Percentiles rank a stretch among this genome's conserved stretches.
Conservation (phyloP, 371 early-diverging fungal species). For the Saksenaea vasiformis region DNA sequence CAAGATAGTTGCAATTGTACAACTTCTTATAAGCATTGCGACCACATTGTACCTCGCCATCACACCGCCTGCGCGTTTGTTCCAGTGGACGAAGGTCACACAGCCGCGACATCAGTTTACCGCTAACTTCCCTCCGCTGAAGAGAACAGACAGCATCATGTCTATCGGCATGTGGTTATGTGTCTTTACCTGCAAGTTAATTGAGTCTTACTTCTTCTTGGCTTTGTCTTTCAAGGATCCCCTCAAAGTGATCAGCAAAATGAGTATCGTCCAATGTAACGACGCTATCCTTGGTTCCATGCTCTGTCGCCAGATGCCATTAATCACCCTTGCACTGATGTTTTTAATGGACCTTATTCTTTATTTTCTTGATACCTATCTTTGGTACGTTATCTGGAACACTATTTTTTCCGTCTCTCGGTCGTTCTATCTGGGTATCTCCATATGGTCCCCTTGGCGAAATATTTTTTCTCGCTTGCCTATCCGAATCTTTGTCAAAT, state of each 20-base stretch:
- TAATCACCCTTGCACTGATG: constrained; percentile 71
- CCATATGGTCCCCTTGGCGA: constrained; percentile 87
- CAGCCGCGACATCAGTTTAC: constrained; percentile 62
- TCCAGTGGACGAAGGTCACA: constrained; percentile 28
- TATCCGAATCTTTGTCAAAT: constrained; percentile 79
- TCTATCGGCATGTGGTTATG: constrained; percentile 77
- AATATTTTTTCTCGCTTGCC: constrained; percentile 84
- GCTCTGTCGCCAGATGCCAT: constrained; percentile 66
- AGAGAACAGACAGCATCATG: constrained; percentile 63
- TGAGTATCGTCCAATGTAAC: constrained; percentile 55
- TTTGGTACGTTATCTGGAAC: constrained; percentile 90
- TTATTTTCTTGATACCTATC: constrained; percentile 87
- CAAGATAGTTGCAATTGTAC: constrained; percentile 59
- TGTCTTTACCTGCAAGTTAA: constrained; percentile 75
- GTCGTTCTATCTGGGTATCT: constrained; percentile 80
- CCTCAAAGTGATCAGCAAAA: constrained; percentile 62
- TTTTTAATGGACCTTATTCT: constrained; percentile 72
- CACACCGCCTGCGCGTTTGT: constrained; percentile 52
- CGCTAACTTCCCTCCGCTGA: constrained; percentile 76
- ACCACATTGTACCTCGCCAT: constrained; percentile 68
- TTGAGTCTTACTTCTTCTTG: constrained; percentile 82
- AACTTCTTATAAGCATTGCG: constrained; percentile 64
- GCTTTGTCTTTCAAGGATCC: constrained; percentile 81
- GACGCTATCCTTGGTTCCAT: constrained; percentile 48
- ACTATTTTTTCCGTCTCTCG: constrained; percentile 76